A percentile compares a stretch with the other conserved stretches of the same genome.
Conservation (phyloP, 2,329 filamentous ascomycete genomes). For the Colletotrichum sp. region DNA sequence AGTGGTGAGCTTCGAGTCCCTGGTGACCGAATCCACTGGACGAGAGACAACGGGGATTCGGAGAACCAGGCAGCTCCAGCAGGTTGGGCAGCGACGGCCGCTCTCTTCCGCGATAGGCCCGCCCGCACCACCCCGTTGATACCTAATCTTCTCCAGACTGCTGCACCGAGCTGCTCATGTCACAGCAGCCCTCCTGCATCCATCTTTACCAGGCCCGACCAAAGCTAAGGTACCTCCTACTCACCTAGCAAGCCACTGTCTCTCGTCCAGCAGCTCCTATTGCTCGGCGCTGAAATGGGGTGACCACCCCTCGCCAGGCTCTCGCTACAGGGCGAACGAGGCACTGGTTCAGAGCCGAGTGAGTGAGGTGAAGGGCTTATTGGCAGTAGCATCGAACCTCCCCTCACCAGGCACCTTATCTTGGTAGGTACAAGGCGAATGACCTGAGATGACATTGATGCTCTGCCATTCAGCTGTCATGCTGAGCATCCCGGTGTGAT, state of each 20-base stretch:
- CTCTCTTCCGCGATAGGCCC: conserved; percentile 12
- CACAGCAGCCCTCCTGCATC: neutral
- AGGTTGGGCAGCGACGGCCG: conserved; percentile 24
- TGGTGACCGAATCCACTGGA: conserved; percentile 14
- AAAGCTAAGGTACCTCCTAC: neutral
- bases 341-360: neutral
- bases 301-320: conserved; percentile 4
- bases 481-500: neutral
- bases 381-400: neutral
- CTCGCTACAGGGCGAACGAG: neutral
- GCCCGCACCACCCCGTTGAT: neutral
- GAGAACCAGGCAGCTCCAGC: neutral
- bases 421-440: neutral
- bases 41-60: neutral
- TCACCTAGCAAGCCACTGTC: conserved; percentile 18
- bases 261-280: conserved; percentile 12
- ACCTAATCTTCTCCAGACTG: conserved; percentile 3
- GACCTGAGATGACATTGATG: neutral
- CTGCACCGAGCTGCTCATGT: neutral
- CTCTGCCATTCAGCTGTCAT: neutral
- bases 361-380: neutral
- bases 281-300: conserved; percentile 7
- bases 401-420: neutral
- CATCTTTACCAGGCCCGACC: neutral
- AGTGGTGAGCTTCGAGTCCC: conserved; percentile 5